Conservation (phyloP, 306 rosid genomes). For the Astragalus membranaceus region DNA sequence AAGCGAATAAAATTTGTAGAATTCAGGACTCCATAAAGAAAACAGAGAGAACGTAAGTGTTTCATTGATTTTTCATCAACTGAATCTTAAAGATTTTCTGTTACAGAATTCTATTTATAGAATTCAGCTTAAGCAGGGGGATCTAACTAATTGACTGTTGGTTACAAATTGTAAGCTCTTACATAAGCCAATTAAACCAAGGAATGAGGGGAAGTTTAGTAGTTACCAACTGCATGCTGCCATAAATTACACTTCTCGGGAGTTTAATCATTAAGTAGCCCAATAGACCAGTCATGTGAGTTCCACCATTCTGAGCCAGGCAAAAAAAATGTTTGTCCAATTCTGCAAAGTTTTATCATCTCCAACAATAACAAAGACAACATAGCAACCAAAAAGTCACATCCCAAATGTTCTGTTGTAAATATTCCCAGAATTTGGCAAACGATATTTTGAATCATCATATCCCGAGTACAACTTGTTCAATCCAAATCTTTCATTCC, state of each 20-base stretch:
- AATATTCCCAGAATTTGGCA: constrained; percentile 82
- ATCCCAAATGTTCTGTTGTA: constrained; percentile 90
- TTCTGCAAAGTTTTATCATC: constrained; percentile 24
- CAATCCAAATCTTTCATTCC: constrained; percentile 84
- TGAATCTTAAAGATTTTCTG: too few relatives aligned
- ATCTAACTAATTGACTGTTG: too few relatives aligned
- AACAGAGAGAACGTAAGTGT: too few relatives aligned
- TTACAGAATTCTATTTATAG: too few relatives aligned
- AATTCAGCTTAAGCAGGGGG: too few relatives aligned
- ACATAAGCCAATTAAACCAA: neutral
- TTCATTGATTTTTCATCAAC: too few relatives aligned
- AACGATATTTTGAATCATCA: constrained; percentile 79
- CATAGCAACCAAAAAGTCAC: constrained; percentile 34
- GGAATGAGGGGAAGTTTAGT: neutral
- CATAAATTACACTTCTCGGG: constrained; percentile 32
- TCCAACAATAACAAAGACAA: constrained; percentile 20
- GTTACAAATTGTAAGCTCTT: neutral
- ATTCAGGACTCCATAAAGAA: too few relatives aligned
- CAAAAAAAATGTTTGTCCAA: constrained; percentile 30
- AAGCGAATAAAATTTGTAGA: too few relatives aligned
- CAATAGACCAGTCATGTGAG: constrained; percentile 41
- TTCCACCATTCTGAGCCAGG: constrained; percentile 37
- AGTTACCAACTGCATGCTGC: constrained; percentile 50
- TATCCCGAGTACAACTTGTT: constrained; percentile 80
- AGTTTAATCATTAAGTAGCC: constrained; percentile 47